Percentiles rank a stretch among this genome's conserved stretches.
Evolutionary conservation across 768 basidiomycete species (phyloP).

Genomic region (Rhodotorula graminis): DNA sequence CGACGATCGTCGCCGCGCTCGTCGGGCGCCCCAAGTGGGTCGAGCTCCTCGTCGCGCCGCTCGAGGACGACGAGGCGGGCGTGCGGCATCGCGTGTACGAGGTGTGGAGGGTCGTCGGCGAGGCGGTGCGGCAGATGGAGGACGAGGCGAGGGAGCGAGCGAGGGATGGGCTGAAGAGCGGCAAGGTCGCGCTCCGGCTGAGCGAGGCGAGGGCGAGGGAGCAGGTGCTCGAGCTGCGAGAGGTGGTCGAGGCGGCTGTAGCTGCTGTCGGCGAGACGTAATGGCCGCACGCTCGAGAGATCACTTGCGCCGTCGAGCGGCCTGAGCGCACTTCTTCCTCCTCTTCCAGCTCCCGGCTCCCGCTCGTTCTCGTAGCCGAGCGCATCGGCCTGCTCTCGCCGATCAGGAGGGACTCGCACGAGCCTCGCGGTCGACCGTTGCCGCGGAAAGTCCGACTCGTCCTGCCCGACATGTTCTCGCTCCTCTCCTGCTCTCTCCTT

Average conservation of each 20-base stretch:
- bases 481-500: no score
- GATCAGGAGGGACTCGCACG: no score
- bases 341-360: no score
- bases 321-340: no score
- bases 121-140: not conserved
- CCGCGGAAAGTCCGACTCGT: no score
- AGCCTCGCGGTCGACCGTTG: no score
- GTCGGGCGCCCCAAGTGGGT: not conserved
- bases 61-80: conserved; percentile 20
- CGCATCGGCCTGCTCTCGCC: no score
- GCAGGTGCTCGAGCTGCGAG: not conserved
- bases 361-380: no score
- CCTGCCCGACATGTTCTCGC: no score
- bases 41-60: conserved; percentile 12
- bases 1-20: conserved; percentile 41
- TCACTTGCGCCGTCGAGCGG: no score
- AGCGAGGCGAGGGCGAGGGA: not conserved
- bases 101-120: conserved; percentile 16
- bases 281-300: no score
- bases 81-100: conserved; percentile 27
- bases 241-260: not conserved
- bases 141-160: not conserved
- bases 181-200: not conserved
- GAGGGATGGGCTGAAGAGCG: not conserved
- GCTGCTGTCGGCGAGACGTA: not conserved